Evolutionary conservation across 352 stramenopile species (phyloP).

Genomic region (Pythium angustatum): DNA sequence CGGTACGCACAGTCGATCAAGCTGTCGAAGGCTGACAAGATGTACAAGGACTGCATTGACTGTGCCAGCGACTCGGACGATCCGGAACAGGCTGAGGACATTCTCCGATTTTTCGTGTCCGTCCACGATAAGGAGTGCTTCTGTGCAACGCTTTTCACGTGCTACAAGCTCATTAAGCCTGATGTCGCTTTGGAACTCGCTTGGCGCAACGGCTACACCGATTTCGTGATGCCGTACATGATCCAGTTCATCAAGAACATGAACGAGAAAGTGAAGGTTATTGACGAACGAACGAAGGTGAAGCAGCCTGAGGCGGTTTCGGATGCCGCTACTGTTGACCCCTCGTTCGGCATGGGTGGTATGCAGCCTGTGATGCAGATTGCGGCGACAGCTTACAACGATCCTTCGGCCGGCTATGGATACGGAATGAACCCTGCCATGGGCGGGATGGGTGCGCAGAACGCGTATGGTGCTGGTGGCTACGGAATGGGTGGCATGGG

Average conservation of each 20-base stretch:
- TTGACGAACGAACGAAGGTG: slow-evolving; percentile 90
- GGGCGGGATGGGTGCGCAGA: slow-evolving; percentile 45
- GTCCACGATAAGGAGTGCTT: slow-evolving; percentile 99
- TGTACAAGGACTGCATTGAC: slow-evolving; percentile 99
- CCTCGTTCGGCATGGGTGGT: slow-evolving; percentile 73
- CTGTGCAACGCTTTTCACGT: slow-evolving; percentile 98
- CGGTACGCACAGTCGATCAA: slow-evolving; percentile 97
- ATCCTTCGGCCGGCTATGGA: slow-evolving; percentile 51
- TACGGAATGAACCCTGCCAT: slow-evolving; percentile 40
- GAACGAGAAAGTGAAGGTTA: slow-evolving; percentile 92
- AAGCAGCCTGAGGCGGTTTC: slow-evolving; percentile 74
- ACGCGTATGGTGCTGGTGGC: slow-evolving; percentile 54
- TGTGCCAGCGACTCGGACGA: slow-evolving; percentile 97
- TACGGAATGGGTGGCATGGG: slow-evolving; percentile 54
- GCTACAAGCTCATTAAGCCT: slow-evolving; percentile 98
- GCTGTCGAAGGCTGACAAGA: slow-evolving; percentile 99
- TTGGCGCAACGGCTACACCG: slow-evolving; percentile 98
- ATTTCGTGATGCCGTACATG: slow-evolving; percentile 99
- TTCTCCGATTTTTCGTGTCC: slow-evolving; percentile 99
- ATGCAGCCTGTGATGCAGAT: slow-evolving; percentile 84
- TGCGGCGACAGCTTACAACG: slow-evolving; percentile 82
- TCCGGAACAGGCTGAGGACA: slow-evolving; percentile 95
- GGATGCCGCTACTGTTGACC: slow-evolving; percentile 51
- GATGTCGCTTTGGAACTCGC: slow-evolving; percentile 98
- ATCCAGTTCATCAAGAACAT: slow-evolving; percentile 99